phyloP scores from a whole-genome alignment of 2,329 filamentous ascomycete genomes.

The Penicillium sp. region DNA sequence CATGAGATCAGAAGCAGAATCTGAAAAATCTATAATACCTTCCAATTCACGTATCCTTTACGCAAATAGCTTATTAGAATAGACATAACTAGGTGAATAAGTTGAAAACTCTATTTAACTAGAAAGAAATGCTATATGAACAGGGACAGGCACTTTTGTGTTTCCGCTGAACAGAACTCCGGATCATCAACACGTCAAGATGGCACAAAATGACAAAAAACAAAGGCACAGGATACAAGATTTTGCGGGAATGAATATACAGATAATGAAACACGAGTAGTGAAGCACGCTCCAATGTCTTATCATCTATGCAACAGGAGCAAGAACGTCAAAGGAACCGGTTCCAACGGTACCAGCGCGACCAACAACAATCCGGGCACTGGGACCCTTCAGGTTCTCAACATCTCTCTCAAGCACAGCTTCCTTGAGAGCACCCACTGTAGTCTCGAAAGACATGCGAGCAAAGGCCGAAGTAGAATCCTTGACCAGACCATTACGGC shows the following conservation, averaged over 20 bases:
- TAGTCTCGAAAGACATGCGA: conserved; percentile 99
- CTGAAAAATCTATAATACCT: not conserved
- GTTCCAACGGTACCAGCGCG: conserved; percentile 81
- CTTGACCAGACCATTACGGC: conserved; percentile 76
- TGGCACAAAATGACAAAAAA: conserved; percentile 13
- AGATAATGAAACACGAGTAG: conserved; percentile 19
- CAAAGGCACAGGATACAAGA: conserved; percentile 17
- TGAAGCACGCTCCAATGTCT: conserved; percentile 15
- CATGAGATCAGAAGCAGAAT: not conserved
- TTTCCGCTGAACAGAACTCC: conserved; percentile 39
- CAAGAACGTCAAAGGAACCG: conserved; percentile 84
- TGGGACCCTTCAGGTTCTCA: conserved; percentile 84
- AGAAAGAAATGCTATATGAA: conserved; percentile 32
- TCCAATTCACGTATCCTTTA: not conserved
- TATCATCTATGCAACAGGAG: conserved; percentile 44
- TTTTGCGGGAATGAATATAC: conserved; percentile 25
- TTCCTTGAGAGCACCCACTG: conserved; percentile 87
- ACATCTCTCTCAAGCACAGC: conserved; percentile 86
- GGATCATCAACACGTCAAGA: conserved; percentile 38
- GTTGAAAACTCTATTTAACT: conserved; percentile 23
- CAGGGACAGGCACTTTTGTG: conserved; percentile 35
- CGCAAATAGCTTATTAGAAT: not conserved
- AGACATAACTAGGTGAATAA: not conserved
- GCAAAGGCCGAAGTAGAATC: conserved; percentile 87
- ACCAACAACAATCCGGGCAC: conserved; percentile 84